phyloP scores from a whole-genome alignment of 2,329 filamentous ascomycete species.

The Beauveria varroae region DNA sequence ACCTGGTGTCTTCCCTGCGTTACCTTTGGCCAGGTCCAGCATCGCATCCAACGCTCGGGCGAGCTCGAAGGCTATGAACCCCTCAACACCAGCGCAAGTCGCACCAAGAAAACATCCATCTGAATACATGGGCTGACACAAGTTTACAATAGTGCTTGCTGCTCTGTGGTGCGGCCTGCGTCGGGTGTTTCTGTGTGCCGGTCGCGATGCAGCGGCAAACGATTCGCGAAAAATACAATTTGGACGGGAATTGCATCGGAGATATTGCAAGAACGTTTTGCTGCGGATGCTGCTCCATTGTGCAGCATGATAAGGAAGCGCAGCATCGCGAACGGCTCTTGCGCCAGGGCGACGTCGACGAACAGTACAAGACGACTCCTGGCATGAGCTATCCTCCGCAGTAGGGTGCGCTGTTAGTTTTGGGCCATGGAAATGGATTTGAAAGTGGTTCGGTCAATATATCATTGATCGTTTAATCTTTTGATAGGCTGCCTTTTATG shows the following conservation, averaged over 20 bases:
- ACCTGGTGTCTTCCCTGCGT: slow-evolving; percentile 40
- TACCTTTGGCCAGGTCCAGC: slow-evolving; percentile 41
- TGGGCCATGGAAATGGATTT: background rate
- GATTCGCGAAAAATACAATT: slow-evolving; percentile 37
- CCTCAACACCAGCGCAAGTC: slow-evolving; percentile 38
- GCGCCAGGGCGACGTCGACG: slow-evolving; percentile 16
- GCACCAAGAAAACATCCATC: background rate
- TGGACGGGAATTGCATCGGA: slow-evolving; percentile 35
- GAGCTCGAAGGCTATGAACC: slow-evolving; percentile 37
- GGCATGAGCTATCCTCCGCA: slow-evolving; percentile 22
- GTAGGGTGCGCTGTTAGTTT: background rate
- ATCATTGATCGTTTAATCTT: background rate
- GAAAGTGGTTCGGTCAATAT: background rate
- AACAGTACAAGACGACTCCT: slow-evolving; percentile 24
- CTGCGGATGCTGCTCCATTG: slow-evolving; percentile 36
- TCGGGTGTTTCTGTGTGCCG: slow-evolving; percentile 35
- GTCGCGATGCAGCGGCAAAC: slow-evolving; percentile 37
- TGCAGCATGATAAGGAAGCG: slow-evolving; percentile 42
- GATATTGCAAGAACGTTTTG: slow-evolving; percentile 37
- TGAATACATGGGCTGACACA: background rate
- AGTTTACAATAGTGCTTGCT: slow-evolving; percentile 30
- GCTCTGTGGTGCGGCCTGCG: slow-evolving; percentile 32
- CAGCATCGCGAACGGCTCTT: slow-evolving; percentile 26
- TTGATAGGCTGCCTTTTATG: background rate
- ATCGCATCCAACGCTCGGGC: slow-evolving; percentile 33